phyloP scores from a whole-genome alignment of 371 early-diverging fungal species.

The Batkoa obscura region DNA sequence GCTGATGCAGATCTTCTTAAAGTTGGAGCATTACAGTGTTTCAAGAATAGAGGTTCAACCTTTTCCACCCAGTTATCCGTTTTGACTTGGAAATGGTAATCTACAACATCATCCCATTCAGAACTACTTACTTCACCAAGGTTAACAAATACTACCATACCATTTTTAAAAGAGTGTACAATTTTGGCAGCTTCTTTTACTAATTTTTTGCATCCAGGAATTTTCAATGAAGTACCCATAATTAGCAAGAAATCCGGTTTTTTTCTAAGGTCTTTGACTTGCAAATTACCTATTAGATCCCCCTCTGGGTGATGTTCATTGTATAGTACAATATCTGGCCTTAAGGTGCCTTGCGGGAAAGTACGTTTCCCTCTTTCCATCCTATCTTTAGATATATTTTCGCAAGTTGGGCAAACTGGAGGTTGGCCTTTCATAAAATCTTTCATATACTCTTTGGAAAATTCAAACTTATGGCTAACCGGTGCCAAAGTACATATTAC shows the following conservation, averaged over 20 bases:
- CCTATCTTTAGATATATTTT: constrained; percentile 7
- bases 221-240: constrained; percentile 95
- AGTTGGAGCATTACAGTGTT: not conserved
- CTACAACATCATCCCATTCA: constrained; percentile 75
- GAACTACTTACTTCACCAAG: constrained; percentile 30
- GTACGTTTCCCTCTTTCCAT: constrained; percentile 42
- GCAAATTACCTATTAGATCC: constrained; percentile 56
- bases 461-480: constrained; percentile 29
- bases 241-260: constrained; percentile 83
- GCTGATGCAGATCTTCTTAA: not conserved
- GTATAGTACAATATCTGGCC: constrained; percentile 95
- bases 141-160: constrained; percentile 38
- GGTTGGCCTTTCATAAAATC: constrained; percentile 48
- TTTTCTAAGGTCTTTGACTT: constrained; percentile 38
- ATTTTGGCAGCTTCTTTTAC: constrained; percentile 70
- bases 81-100: constrained; percentile 65
- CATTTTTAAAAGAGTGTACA: constrained; percentile 27
- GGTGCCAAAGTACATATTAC: constrained; percentile 72
- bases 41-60: constrained; percentile 8
- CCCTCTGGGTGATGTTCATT: constrained; percentile 88
- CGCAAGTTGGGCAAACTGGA: constrained; percentile 64
- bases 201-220: constrained; percentile 78
- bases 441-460: constrained; percentile 18
- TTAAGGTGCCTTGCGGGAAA: constrained; percentile 58
- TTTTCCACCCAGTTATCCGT: constrained; percentile 47